Percentiles rank a stretch among this genome's conserved stretches.
phyloP scores from a whole-genome alignment of 129 eudicot species.

The Tanacetum coccineum region DNA sequence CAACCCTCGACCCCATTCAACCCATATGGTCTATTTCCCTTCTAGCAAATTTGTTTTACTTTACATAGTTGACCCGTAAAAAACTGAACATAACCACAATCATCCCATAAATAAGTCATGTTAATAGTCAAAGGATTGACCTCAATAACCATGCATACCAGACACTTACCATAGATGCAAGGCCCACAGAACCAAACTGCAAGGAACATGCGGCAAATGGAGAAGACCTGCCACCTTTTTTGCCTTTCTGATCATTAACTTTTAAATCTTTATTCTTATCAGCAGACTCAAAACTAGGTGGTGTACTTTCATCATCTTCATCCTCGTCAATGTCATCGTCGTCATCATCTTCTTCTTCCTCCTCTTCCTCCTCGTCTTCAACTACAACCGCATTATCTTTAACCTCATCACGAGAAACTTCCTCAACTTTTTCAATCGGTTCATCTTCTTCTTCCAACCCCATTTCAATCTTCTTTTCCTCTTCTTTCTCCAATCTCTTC shows the following conservation, averaged over 20 bases:
- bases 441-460: slow-evolving; percentile 29
- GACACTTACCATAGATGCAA: slow-evolving; percentile 49
- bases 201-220: slow-evolving; percentile 67
- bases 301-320: slow-evolving; percentile 45
- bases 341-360: slow-evolving; percentile 30
- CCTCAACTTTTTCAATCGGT: slow-evolving; percentile 13
- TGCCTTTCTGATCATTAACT: slow-evolving; percentile 34
- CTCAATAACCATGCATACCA: not conserved
- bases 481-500: slow-evolving; percentile 63
- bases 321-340: slow-evolving; percentile 51
- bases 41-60: not conserved
- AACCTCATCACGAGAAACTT: slow-evolving; percentile 27
- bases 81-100: not conserved
- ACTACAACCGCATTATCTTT: slow-evolving; percentile 30
- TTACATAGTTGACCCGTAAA: not conserved
- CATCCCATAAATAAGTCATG: too few species aligned
- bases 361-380: slow-evolving; percentile 37
- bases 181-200: slow-evolving; percentile 48
- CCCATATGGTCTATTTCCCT: not conserved
- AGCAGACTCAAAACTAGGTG: slow-evolving; percentile 68
- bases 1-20: not conserved
- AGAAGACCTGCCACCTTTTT: slow-evolving; percentile 47
- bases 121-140: slow-evolving; percentile 3
- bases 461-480: slow-evolving; percentile 45
- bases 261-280: slow-evolving; percentile 31